Percentiles rank a stretch among this genome's conserved stretches.
Evolutionary conservation across 78 protist species (phyloP).

Genomic region (Blattamonas nauphoetae): DNA sequence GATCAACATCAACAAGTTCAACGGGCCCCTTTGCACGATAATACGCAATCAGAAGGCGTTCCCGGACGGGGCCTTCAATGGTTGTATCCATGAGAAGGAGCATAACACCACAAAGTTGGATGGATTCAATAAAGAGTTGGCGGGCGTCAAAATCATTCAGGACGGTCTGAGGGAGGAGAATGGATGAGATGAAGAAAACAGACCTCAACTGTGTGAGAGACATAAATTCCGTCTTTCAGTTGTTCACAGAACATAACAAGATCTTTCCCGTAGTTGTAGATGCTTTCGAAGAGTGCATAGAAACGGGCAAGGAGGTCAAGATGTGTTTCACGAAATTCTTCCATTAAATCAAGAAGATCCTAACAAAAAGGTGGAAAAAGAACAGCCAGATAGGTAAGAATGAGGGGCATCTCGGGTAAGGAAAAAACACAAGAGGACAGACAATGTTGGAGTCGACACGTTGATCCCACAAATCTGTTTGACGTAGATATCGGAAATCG

Average conservation of each 20-base stretch:
- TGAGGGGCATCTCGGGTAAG: too few relatives aligned
- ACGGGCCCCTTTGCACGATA: constrained; percentile 77
- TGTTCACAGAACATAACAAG: constrained; percentile 45
- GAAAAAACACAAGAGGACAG: background rate
- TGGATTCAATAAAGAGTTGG: constrained; percentile 82
- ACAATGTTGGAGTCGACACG: constrained; percentile 46
- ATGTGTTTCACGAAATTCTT: constrained; percentile 75
- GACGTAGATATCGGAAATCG: constrained; percentile 65
- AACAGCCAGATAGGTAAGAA: background rate
- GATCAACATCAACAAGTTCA: constrained; percentile 65
- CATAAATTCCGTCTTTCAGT: constrained; percentile 70
- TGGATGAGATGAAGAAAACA: background rate
- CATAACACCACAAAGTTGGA: constrained; percentile 68
- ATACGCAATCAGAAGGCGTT: constrained; percentile 79
- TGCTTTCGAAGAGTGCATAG: constrained; percentile 71
- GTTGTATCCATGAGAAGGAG: constrained; percentile 70
- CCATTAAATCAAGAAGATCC: constrained; percentile 66
- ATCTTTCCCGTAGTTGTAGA: constrained; percentile 69
- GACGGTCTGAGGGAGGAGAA: constrained; percentile 46
- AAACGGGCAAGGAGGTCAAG: constrained; percentile 65
- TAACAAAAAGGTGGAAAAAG: background rate
- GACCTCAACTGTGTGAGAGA: constrained; percentile 64
- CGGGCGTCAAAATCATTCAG: constrained; percentile 74
- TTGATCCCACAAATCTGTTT: constrained; percentile 57
- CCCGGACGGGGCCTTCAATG: constrained; percentile 84